Conservation (phyloP, 2,329 filamentous ascomycete species). For the Pseudopyricularia cyperi region DNA sequence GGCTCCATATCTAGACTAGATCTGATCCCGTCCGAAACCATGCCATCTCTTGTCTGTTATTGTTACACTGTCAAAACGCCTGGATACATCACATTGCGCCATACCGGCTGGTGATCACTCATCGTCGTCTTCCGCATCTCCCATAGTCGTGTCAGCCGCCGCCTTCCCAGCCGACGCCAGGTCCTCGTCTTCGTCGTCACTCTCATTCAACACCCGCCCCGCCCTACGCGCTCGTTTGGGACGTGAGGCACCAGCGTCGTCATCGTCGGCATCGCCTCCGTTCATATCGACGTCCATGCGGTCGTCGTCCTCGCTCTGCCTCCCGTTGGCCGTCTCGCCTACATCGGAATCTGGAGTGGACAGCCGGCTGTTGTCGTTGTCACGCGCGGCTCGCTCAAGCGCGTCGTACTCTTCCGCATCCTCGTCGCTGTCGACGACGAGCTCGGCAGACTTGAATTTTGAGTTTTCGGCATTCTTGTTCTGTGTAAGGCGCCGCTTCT, state of each 20-base stretch:
- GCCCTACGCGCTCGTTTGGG: constrained; percentile 36
- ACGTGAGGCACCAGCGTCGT: constrained; percentile 27
- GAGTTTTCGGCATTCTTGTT: constrained; percentile 32
- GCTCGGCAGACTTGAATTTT: constrained; percentile 80
- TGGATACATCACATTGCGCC: neutral
- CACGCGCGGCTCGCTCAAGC: constrained; percentile 7
- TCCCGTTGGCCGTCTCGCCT: constrained; percentile 14
- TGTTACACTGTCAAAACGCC: neutral
- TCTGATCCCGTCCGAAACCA: neutral
- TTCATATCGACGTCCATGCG: constrained; percentile 42
- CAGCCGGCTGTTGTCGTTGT: neutral
- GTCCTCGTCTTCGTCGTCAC: constrained; percentile 36
- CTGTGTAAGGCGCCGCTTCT: constrained; percentile 41
- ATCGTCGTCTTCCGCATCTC: constrained; percentile 11
- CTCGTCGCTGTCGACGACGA: constrained; percentile 66
- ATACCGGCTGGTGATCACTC: neutral
- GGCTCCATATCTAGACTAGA: neutral
- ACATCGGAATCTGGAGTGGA: constrained; percentile 3
- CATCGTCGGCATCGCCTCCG: constrained; percentile 22
- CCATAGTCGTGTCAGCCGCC: constrained; percentile 18
- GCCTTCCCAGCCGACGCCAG: constrained; percentile 11
- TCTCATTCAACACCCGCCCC: constrained; percentile 38
- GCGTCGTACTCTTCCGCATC: constrained; percentile 18
- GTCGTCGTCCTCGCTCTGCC: constrained; percentile 9
- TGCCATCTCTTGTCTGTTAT: neutral